Percentiles rank a stretch among this genome's conserved stretches.
Evolutionary conservation across 768 basidiomycete genomes (phyloP).

Genomic region (Podaxis sp.): DNA sequence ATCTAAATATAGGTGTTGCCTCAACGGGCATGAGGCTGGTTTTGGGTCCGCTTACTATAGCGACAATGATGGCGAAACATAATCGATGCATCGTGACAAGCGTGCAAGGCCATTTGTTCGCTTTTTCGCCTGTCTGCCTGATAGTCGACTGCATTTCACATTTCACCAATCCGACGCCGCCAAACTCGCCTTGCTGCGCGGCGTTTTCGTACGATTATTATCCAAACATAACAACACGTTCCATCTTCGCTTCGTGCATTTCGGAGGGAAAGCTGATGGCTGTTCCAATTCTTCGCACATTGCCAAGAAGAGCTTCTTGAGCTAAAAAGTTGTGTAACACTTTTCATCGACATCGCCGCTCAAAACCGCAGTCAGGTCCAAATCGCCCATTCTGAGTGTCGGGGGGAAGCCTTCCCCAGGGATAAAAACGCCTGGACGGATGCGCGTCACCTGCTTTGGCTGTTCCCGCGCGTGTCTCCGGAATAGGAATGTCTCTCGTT

Average conservation of each 20-base stretch:
- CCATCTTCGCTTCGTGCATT: conserved; percentile 11
- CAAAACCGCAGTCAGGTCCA: background rate
- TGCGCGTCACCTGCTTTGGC: background rate
- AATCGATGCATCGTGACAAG: conserved; percentile 16
- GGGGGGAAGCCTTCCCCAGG: background rate
- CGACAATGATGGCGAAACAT: conserved; percentile 12
- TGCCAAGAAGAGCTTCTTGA: background rate
- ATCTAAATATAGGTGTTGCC: conserved; percentile 18
- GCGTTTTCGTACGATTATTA: background rate
- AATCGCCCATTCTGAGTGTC: background rate
- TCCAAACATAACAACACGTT: background rate
- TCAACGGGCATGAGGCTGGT: background rate
- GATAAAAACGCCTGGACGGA: background rate
- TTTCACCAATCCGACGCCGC: conserved; percentile 4
- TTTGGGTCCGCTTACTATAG: conserved; percentile 14
- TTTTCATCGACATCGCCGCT: background rate
- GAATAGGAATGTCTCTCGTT: background rate
- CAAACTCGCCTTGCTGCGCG: conserved; percentile 3
- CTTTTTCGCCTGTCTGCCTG: conserved; percentile 2
- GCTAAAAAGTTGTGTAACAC: conserved; percentile 4
- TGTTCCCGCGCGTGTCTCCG: background rate
- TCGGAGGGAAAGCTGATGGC: conserved; percentile 10
- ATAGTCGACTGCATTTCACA: conserved; percentile 10
- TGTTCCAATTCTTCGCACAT: background rate
- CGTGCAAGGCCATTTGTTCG: conserved; percentile 15